Evolutionary conservation across 1,284 basidiomycete species (phyloP), one percentile per base, ranked within the genome.

Genomic region (Coriolopsis trogii): DNA sequence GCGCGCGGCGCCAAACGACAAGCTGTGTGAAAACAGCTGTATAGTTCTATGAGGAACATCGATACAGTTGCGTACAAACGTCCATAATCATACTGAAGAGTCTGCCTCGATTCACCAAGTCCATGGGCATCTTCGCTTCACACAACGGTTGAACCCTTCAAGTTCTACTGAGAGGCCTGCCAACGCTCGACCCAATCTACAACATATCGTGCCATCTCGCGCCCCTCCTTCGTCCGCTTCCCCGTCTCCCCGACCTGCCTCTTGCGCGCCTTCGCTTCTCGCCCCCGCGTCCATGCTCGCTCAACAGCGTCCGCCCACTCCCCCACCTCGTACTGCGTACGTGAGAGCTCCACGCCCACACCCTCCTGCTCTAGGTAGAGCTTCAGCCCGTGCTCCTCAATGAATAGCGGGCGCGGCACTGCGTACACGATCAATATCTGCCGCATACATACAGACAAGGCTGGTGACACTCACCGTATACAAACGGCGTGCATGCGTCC

Each of bases 341-440:
- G 76, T 15, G 78, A 72, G 34, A 91, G 76, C 66, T 89, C 85
- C 12, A 88, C 72, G 12, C 85, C 85, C 6, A 82, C 79, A 9
- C 85, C 85, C 48, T 82, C 78, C 36, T 70, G 70, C 33, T 79
- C 72, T 29, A 91, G 79, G 21, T 87, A 71, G 10, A 85, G 70
- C 3, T 82, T 79, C 30, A 92, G 71, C 3, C 89, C 89, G 60
- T 87, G 83, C 63, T 91, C 89, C 64, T 91, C 89, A 41, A 91
- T 81, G 59, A 92, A 91, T 26, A 91, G 72, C 1, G 88, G 88
- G 3, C 89, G 76, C 2, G 88, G 84, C 9, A 91, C 87, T 87
- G 60, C 56, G 39, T 58, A 43, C 18, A 23, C 4, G n/a, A 20
- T 1, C 7, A 23, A 8, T 8, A 25, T 37, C 24, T 18, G 15